Conservation (phyloP, 208 protist genomes). For the Naegleria lovaniensis region DNA sequence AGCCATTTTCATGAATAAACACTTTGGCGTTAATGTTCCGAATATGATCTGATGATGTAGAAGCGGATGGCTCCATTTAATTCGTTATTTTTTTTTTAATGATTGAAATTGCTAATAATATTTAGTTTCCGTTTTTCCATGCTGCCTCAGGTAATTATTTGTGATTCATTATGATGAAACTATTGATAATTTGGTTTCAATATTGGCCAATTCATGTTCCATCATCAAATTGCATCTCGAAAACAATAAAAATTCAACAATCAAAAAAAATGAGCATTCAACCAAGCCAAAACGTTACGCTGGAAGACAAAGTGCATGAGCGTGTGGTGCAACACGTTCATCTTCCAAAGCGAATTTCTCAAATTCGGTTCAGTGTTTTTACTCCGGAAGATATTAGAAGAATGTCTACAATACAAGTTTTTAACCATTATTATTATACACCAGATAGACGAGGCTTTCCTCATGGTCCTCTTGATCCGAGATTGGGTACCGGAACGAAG, state of each 20-base stretch:
- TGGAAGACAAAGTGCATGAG: neutral
- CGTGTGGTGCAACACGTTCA: neutral
- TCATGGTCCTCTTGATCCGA: slow-evolving; percentile 76
- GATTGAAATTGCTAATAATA: too few relatives aligned
- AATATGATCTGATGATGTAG: neutral
- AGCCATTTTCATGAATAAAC: neutral
- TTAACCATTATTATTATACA: slow-evolving; percentile 64
- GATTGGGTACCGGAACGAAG: slow-evolving; percentile 80
- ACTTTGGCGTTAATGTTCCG: neutral
- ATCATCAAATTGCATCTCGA: neutral
- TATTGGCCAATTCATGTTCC: neutral
- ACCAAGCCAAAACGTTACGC: neutral
- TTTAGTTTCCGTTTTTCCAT: too few relatives aligned
- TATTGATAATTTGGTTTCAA: too few relatives aligned
- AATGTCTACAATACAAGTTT: slow-evolving; percentile 64
- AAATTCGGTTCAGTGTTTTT: slow-evolving; percentile 79
- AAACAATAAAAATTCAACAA: neutral
- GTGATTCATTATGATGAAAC: too few relatives aligned
- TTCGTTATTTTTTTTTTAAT: too few relatives aligned
- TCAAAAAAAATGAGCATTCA: neutral
- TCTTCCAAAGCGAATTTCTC: slow-evolving; percentile 23
- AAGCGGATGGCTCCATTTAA: too few relatives aligned
- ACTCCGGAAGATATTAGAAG: slow-evolving; percentile 64
- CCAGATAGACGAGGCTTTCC: slow-evolving; percentile 48
- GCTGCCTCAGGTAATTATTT: too few relatives aligned